Evolutionary conservation across 106 monocot genomes (phyloP), one percentile per base, ranked within the genome.

Genomic region (Dioscorea dumetorum): DNA sequence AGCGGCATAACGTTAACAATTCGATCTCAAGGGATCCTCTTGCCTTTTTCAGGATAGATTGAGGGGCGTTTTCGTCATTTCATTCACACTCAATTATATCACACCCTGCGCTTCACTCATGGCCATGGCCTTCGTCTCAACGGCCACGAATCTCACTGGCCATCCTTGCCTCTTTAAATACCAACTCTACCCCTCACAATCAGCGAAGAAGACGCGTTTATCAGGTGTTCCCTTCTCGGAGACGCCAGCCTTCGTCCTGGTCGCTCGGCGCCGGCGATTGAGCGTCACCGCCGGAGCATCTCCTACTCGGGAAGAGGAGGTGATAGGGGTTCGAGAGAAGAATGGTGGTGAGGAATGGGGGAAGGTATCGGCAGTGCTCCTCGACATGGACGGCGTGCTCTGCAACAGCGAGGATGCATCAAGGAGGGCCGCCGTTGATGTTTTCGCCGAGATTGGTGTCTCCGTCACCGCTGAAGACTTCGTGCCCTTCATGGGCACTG

Each of bases 371-470:
- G 92, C 87, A 8, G 97, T 99, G 28, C 90, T 99, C 22, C 90
- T 92, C 75, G 97, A 92, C 72, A 99, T 92, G 97, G 97, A 99
- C 48, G 92, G 97, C n/a, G 92, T 99, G 15, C 92, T 99, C 14
- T 92, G 97, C 84, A 78, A 99, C 76, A 99, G 92, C 73, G 92
- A 99, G 74, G 80, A 99, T 72, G 76, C 67, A 0, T 99, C 97
- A 12, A 73, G 97, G 41, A 70, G 71, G 78, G 97, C 97, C 18
- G 97, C 81, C 17, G 92, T 99, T n/a, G 89, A 90, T 58, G 80
- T 99, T 19, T 99, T 99, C 59, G 78, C 84, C 3, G 97, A 92
- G 78, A 79, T 99, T 62, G 92, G 92, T 41, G 92, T 99, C 18
- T 77, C 92, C 22, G 97, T 90, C 66, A 83, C 87, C 22, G 19